Percentiles rank a stretch among this genome's conserved stretches.
Conservation (phyloP, 805 yeast genomes). For the Kluyveromyces siamensis region DNA sequence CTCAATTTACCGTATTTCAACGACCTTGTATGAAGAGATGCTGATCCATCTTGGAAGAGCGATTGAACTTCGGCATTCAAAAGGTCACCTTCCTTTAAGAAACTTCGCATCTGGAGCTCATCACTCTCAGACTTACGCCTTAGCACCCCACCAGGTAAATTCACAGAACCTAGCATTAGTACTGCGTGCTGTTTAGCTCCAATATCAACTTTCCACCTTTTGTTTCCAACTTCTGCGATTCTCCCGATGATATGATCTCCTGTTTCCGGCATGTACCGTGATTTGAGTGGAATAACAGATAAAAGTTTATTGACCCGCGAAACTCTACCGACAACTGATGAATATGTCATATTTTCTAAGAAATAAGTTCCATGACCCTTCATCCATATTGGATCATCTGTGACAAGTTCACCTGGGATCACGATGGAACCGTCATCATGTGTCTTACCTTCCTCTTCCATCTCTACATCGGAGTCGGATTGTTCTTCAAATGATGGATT, state of each 20-base stretch:
- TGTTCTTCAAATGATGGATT: constrained; percentile 16
- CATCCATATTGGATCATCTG: constrained; percentile 96
- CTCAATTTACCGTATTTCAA: constrained; percentile 90
- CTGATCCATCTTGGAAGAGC: constrained; percentile 80
- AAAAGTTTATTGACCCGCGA: constrained; percentile 78
- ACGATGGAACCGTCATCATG: constrained; percentile 40
- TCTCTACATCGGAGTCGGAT: constrained; percentile 29
- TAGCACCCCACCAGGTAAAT: constrained; percentile 93
- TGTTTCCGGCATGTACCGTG: constrained; percentile 85
- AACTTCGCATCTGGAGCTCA: constrained; percentile 91
- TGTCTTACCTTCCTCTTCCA: constrained; percentile 25
- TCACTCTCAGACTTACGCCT: constrained; percentile 92
- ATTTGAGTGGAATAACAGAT: constrained; percentile 77
- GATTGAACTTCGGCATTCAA: constrained; percentile 94
- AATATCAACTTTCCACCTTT: constrained; percentile 94
- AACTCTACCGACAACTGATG: constrained; percentile 89
- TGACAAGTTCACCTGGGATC: constrained; percentile 94
- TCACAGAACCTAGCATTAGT: constrained; percentile 88
- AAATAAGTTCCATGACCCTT: constrained; percentile 95
- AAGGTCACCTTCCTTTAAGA: constrained; percentile 91
- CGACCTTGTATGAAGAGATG: constrained; percentile 90
- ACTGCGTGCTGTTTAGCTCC: constrained; percentile 93
- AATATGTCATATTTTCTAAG: constrained; percentile 62
- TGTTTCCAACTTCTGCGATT: constrained; percentile 86
- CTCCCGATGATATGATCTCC: constrained; percentile 96